Percentiles rank a stretch among this genome's conserved stretches.
phyloP scores from a whole-genome alignment of 169 alveolate species.

The Eimeria mitis region DNA sequence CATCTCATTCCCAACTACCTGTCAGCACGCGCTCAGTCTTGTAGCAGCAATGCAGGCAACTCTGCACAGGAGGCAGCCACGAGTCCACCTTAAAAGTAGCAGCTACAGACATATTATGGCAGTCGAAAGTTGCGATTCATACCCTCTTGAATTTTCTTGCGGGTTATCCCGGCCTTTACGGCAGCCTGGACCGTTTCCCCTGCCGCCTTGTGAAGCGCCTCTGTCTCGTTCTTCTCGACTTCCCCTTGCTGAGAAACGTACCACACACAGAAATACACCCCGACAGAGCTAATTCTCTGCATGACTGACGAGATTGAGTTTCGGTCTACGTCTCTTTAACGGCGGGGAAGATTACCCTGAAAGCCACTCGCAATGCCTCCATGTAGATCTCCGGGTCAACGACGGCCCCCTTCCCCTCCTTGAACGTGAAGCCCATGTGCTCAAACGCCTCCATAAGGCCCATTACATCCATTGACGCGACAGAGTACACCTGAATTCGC shows the following conservation, averaged over 20 bases:
- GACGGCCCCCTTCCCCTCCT: slow-evolving; percentile 83
- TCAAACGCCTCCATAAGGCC: slow-evolving; percentile 92
- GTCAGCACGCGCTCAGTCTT: neutral
- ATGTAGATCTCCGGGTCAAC: slow-evolving; percentile 92
- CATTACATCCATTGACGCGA: slow-evolving; percentile 89
- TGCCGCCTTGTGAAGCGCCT: slow-evolving; percentile 71
- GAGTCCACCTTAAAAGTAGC: neutral
- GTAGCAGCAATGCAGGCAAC: neutral
- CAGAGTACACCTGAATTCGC: slow-evolving; percentile 85
- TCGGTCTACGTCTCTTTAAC: too few species aligned
- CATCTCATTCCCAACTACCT: neutral
- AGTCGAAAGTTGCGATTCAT: neutral
- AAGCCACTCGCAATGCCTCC: slow-evolving; percentile 88
- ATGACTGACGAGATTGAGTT: too few species aligned
- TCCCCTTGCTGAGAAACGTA: slow-evolving; percentile 59
- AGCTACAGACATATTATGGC: neutral
- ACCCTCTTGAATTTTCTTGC: slow-evolving; percentile 75
- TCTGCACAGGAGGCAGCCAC: neutral
- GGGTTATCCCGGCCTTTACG: slow-evolving; percentile 66
- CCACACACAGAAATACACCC: neutral
- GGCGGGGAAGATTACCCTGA: slow-evolving; percentile 72
- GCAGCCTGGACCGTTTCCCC: slow-evolving; percentile 77
- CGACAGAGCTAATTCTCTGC: neutral
- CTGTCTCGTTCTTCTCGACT: slow-evolving; percentile 74
- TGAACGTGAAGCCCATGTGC: slow-evolving; percentile 91